Conservation (phyloP, 2,329 filamentous ascomycete species). For the Pseudogymnoascus sp. region DNA sequence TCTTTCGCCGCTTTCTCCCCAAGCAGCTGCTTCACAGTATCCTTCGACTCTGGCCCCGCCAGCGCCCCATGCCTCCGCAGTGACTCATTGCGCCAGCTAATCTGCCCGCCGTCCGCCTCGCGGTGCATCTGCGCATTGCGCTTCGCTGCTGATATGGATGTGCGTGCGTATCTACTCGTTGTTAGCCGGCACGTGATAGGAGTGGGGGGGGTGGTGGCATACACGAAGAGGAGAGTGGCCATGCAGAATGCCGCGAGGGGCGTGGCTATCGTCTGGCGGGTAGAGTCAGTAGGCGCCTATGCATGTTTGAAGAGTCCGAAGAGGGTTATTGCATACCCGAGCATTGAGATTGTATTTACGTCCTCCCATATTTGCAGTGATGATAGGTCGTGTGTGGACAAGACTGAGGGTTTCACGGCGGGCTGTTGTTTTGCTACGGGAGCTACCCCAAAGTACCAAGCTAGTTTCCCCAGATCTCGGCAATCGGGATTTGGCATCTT, state of each 20-base stretch:
- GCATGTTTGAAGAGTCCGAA: not conserved
- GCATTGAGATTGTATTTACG: conserved; percentile 2
- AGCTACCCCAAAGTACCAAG: not conserved
- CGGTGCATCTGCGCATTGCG: conserved; percentile 53
- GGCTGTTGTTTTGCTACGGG: not conserved
- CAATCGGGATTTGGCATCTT: conserved; percentile 6
- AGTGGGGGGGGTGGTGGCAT: conserved; percentile 19
- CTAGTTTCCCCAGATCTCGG: not conserved
- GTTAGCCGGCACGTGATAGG: not conserved
- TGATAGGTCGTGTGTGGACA: not conserved
- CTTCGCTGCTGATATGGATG: conserved; percentile 58
- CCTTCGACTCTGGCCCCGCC: conserved; percentile 31
- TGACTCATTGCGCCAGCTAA: conserved; percentile 46
- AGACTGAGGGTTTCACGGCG: not conserved
- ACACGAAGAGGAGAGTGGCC: conserved; percentile 44
- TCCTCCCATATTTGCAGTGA: not conserved
- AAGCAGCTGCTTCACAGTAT: conserved; percentile 27
- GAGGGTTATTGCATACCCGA: not conserved
- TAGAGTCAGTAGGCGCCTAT: not conserved
- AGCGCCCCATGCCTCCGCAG: conserved; percentile 43
- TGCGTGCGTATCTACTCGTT: conserved; percentile 53
- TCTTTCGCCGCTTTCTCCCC: conserved; percentile 12
- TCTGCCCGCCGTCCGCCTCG: conserved; percentile 49
- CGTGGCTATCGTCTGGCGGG: conserved; percentile 37
- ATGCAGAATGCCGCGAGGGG: conserved; percentile 47